A percentile compares a stretch with the other conserved stretches of the same genome.
Conservation (phyloP, 2,329 filamentous ascomycete species). For the Alternaria dauci region DNA sequence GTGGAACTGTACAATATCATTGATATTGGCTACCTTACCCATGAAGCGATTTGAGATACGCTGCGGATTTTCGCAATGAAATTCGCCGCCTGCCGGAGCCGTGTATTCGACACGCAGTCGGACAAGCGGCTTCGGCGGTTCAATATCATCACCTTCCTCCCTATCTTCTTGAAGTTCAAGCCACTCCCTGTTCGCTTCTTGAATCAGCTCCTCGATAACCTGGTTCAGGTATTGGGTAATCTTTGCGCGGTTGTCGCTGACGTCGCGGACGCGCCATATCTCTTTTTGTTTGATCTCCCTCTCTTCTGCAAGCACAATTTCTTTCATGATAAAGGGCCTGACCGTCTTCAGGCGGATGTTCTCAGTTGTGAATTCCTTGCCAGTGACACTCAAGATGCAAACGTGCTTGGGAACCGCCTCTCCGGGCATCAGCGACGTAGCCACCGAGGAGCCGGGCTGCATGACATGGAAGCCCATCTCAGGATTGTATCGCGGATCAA, state of each 20-base stretch:
- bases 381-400: conserved; percentile 82
- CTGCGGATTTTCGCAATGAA: conserved; percentile 93
- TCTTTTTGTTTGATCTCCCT: conserved; percentile 77
- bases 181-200: conserved; percentile 85
- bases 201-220: conserved; percentile 86
- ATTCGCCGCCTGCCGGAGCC: conserved; percentile 82
- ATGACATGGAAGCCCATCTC: conserved; percentile 95
- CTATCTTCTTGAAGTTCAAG: conserved; percentile 68
- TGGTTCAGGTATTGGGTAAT: conserved; percentile 78
- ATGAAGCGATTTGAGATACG: conserved; percentile 93
- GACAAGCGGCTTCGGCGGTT: conserved; percentile 81
- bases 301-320: conserved; percentile 80
- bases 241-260: conserved; percentile 82
- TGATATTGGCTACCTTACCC: conserved; percentile 89
- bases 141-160: conserved; percentile 64
- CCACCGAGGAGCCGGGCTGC: conserved; percentile 95
- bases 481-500: conserved; percentile 82
- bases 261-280: conserved; percentile 80
- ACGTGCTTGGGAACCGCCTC: conserved; percentile 94
- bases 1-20: conserved; percentile 93
- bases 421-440: conserved; percentile 87
- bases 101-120: conserved; percentile 91
- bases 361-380: conserved; percentile 80
- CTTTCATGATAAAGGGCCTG: conserved; percentile 86
- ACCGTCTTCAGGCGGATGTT: conserved; percentile 87